A percentile compares a stretch with the other conserved stretches of the same genome.
Conservation (phyloP, 805 yeast species). For the Candida koratica region DNA sequence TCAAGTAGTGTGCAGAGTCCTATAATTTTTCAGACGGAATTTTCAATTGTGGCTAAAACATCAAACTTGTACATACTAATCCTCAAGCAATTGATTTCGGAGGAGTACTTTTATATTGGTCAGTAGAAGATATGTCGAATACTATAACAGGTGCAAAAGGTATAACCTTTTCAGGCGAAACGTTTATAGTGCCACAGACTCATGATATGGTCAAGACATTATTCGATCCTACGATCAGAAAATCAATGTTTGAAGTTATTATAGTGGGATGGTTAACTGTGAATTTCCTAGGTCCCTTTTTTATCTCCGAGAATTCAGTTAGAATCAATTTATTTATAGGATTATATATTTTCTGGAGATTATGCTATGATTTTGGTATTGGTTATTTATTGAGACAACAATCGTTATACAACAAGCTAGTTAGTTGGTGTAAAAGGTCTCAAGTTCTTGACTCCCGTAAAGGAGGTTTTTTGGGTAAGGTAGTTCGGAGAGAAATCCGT, state of each 20-base stretch:
- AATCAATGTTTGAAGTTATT: slow-evolving; percentile 60
- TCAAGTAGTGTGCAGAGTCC: neutral
- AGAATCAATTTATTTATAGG: slow-evolving; percentile 42
- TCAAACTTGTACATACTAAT: too few species aligned
- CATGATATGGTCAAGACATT: slow-evolving; percentile 81
- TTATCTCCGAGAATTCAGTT: slow-evolving; percentile 20
- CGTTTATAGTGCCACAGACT: slow-evolving; percentile 56
- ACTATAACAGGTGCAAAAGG: slow-evolving; percentile 35
- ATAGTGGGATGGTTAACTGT: slow-evolving; percentile 42
- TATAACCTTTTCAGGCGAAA: slow-evolving; percentile 42
- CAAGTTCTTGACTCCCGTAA: slow-evolving; percentile 26
- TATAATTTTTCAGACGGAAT: slow-evolving; percentile 1
- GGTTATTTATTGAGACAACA: slow-evolving; percentile 66
- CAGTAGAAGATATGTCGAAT: slow-evolving; percentile 16
- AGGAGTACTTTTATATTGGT: too few species aligned
- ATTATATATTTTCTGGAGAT: slow-evolving; percentile 70
- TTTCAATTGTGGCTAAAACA: slow-evolving; percentile 1
- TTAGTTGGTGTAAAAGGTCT: slow-evolving; percentile 45
- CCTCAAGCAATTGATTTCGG: too few species aligned
- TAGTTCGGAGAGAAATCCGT: slow-evolving; percentile 32
- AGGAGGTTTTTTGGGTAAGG: slow-evolving; percentile 31
- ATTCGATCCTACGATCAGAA: slow-evolving; percentile 70
- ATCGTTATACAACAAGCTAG: slow-evolving; percentile 53
- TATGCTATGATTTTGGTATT: slow-evolving; percentile 74
- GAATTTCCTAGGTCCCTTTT: slow-evolving; percentile 31